These are phyloP conservation scores for Microdochium nivale DNA, from an alignment of 2,329 filamentous ascomycete species.

Conservation along the genomic window DNA sequence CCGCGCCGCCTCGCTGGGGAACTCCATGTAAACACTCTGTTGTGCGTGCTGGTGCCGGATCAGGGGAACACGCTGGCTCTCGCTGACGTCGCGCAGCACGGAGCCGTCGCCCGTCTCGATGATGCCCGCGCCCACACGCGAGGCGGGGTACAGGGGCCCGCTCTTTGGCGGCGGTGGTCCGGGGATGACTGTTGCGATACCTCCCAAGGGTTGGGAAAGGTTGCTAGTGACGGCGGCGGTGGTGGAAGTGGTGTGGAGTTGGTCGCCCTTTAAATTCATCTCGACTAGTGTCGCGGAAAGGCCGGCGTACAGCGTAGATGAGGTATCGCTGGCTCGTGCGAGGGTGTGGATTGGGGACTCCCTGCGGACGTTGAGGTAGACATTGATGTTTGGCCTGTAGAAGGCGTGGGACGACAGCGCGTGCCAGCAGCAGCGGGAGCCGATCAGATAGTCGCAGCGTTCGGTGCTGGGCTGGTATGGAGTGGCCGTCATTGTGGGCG, in stretches of 20 bases:
- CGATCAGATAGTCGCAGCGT: slow-evolving; percentile 24
- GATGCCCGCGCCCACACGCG: slow-evolving; percentile 5
- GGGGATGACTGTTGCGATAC: too few relatives aligned
- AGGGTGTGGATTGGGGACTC: slow-evolving; percentile 33
- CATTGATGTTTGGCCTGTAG: slow-evolving; percentile 39
- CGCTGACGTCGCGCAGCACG: slow-evolving; percentile 13
- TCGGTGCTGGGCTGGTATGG: slow-evolving; percentile 8
- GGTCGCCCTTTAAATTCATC: slow-evolving; percentile 20
- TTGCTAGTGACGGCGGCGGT: neutral
- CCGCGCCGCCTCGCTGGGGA: neutral
- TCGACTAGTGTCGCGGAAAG: slow-evolving; percentile 38
- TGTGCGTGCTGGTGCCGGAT: slow-evolving; percentile 10
- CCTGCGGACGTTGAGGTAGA: slow-evolving; percentile 27
- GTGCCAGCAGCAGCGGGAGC: slow-evolving; percentile 38
- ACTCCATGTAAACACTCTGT: slow-evolving; percentile 1
- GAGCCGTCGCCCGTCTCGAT: slow-evolving; percentile 21
- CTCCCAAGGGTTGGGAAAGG: neutral
- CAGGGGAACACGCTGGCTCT: slow-evolving; percentile 14
- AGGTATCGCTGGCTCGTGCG: slow-evolving; percentile 35
- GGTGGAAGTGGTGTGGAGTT: neutral
- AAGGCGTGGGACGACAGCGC: slow-evolving; percentile 28
- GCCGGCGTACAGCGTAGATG: slow-evolving; percentile 40
- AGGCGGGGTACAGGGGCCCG: slow-evolving; percentile 3
- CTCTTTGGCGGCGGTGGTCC: slow-evolving; percentile 7
- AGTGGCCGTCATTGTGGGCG: slow-evolving; percentile 11